These are phyloP conservation scores for Henckelia pumila DNA, from an alignment of 257 asterid species.

Conservation along the genomic window DNA sequence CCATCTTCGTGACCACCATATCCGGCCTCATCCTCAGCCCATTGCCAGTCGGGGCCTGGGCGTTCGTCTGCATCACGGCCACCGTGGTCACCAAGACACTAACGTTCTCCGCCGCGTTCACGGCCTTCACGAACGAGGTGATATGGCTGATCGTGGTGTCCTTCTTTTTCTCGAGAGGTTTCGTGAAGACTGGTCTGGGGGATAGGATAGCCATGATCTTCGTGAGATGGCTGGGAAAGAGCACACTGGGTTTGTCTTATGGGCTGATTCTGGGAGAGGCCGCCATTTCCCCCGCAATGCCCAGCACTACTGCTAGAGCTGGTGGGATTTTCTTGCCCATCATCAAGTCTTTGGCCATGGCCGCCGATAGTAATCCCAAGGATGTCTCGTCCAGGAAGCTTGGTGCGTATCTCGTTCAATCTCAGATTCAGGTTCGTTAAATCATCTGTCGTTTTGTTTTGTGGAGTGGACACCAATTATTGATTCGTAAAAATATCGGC, in stretches of 20 bases:
- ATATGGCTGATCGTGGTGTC: conserved; percentile 71
- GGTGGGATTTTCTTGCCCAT: conserved; percentile 85
- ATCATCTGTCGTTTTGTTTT: neutral
- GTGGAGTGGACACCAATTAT: too few relatives aligned
- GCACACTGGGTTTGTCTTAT: conserved; percentile 64
- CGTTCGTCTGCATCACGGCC: conserved; percentile 49
- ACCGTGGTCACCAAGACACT: conserved; percentile 59
- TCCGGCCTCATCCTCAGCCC: conserved; percentile 68
- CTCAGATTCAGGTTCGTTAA: conserved; percentile 91
- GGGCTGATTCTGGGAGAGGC: conserved; percentile 69
- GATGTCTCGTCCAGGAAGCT: conserved; percentile 54
- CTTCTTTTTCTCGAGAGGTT: conserved; percentile 69
- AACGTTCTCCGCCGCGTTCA: conserved; percentile 60
- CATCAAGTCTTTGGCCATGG: conserved; percentile 58
- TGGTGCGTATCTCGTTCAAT: conserved; percentile 69
- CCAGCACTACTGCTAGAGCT: conserved; percentile 71
- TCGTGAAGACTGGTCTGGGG: conserved; percentile 78
- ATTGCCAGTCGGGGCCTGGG: conserved; percentile 77
- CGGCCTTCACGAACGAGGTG: conserved; percentile 72
- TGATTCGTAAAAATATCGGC: neutral
- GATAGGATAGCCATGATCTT: conserved; percentile 69
- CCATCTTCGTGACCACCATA: conserved; percentile 64
- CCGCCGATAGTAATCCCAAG: conserved; percentile 57
- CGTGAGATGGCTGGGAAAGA: conserved; percentile 65
- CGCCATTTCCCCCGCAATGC: conserved; percentile 72